Evolutionary conservation across 2,329 filamentous ascomycete species (phyloP).

Genomic region (Fusarium equiseti): DNA sequence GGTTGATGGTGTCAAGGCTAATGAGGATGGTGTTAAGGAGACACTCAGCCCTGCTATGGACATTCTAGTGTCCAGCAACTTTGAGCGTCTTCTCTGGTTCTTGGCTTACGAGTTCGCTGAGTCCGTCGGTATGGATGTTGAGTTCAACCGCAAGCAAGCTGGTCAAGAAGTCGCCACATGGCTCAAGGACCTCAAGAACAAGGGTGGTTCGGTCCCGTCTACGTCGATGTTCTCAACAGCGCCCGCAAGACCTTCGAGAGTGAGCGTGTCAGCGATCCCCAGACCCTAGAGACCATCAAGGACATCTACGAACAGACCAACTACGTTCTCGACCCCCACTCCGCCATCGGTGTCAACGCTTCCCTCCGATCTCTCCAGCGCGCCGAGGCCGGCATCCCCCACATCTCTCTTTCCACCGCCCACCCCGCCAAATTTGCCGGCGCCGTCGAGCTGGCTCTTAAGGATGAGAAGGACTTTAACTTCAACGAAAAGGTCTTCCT

Average conservation of each 20-base stretch:
- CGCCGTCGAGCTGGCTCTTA: conserved; percentile 84
- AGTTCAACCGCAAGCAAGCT: conserved; percentile 75
- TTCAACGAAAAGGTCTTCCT: conserved; percentile 83
- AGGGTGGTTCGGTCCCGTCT: conserved; percentile 86
- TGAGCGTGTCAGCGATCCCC: conserved; percentile 74
- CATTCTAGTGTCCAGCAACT: conserved; percentile 95
- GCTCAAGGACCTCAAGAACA: conserved; percentile 83
- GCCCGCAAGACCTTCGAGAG: conserved; percentile 84
- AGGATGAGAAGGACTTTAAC: conserved; percentile 76
- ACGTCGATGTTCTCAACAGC: conserved; percentile 75
- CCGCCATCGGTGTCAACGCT: conserved; percentile 86
- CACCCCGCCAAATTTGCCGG: conserved; percentile 95
- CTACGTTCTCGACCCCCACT: conserved; percentile 94
- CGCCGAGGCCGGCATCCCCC: conserved; percentile 62
- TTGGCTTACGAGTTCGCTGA: conserved; percentile 79
- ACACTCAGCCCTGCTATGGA: conserved; percentile 97
- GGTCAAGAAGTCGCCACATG: conserved; percentile 82
- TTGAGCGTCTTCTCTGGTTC: conserved; percentile 96
- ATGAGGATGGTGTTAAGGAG: conserved; percentile 84
- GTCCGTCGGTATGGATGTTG: conserved; percentile 70
- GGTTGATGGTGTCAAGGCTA: conserved; percentile 71
- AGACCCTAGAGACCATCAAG: conserved; percentile 76
- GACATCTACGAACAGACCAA: conserved; percentile 68
- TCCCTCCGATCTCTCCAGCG: conserved; percentile 75
- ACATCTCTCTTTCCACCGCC: conserved; percentile 91